Base-by-base conservation (phyloP, 2,329 filamentous ascomycete genomes). In the Aspergillus fijiensis region DNA sequence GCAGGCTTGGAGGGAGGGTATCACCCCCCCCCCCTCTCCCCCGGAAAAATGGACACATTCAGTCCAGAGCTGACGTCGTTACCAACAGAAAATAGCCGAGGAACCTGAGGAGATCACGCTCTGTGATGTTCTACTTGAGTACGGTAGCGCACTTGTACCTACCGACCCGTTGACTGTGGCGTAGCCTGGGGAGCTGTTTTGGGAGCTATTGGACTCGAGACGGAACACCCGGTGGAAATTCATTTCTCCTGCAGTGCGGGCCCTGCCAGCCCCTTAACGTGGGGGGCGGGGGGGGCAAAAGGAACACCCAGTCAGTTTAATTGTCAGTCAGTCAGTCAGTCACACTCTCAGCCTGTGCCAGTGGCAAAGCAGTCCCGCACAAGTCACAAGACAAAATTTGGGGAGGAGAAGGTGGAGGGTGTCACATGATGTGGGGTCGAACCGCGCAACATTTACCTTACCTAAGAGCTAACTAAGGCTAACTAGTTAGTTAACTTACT, bases 351-450 rank as follows among this genome's bases (percentile, higher is more conserved):
- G 33, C 27, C 9, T 29, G 7, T 29, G 27, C 27, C 27, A 49
- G 53, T 55, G 53, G 53, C 53, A 60, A 62, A 45, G 29, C 49
- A 42, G 25, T 33, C 51, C 45, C 49, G 33, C 57, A 45, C 6
- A 56, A 62, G 66, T 68, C 66, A 68, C 66, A 66, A 68, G 63
- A 60, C 66, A 60, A 48, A 19, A 52, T 49, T 35, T 2, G 33
- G 33, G 33, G 33, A 35, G 9, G 33, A 16, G 39, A 23, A 48
- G 51, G 51, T 29, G 33, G 11, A 21, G 2, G 4, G 39, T 55
- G 59, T 68, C 66, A 68, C 66, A 68, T 68, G 66, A 68, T 63
- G 63, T 58, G 59, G 60, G 56, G 63, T 62, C 29, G 57, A 57
- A 59, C 63, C 60, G 58, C 61, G 58, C 58, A 49, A 61, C 61